phyloP scores from a whole-genome alignment of 257 asterid species.

The Coffea eugenioides region DNA sequence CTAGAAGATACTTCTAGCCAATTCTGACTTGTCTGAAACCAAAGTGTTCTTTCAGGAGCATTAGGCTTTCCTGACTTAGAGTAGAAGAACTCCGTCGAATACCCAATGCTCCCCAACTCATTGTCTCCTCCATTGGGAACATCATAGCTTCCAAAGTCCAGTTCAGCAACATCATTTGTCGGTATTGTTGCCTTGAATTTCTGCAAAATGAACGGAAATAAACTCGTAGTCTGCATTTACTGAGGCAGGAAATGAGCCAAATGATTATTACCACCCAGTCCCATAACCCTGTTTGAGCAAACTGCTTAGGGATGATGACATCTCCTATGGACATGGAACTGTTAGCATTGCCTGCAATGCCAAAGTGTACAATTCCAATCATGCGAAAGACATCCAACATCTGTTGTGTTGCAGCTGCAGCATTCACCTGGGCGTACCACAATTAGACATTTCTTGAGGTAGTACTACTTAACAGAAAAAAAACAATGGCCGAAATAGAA shows the following conservation, averaged over 20 bases:
- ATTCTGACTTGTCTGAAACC: constrained; percentile 42
- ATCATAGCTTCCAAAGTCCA: constrained; percentile 43
- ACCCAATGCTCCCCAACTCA: constrained; percentile 43
- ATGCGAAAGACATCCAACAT: constrained; percentile 53
- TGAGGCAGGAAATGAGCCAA: neutral
- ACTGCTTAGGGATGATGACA: constrained; percentile 45
- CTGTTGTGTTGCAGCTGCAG: constrained; percentile 70
- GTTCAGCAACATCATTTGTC: constrained; percentile 35
- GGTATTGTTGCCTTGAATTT: constrained; percentile 38
- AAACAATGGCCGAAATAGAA: too few species aligned
- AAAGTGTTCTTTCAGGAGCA: constrained; percentile 24
- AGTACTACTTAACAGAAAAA: too few species aligned
- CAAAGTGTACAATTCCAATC: constrained; percentile 53
- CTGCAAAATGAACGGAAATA: constrained; percentile 22
- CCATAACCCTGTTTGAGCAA: constrained; percentile 62
- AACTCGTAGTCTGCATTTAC: neutral
- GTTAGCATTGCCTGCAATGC: constrained; percentile 63
- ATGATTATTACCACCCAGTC: constrained; percentile 57
- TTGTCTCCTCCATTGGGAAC: constrained; percentile 46
- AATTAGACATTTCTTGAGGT: too few species aligned
- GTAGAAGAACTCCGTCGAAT: constrained; percentile 46
- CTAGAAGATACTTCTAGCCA: constrained; percentile 47
- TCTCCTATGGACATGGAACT: constrained; percentile 57
- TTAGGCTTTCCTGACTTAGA: constrained; percentile 42
- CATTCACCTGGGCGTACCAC: constrained; percentile 49